Evolutionary conservation across 805 yeast genomes (phyloP), one percentile per base, ranked within the genome.

Genomic region (Nakazawaea pomicola): DNA sequence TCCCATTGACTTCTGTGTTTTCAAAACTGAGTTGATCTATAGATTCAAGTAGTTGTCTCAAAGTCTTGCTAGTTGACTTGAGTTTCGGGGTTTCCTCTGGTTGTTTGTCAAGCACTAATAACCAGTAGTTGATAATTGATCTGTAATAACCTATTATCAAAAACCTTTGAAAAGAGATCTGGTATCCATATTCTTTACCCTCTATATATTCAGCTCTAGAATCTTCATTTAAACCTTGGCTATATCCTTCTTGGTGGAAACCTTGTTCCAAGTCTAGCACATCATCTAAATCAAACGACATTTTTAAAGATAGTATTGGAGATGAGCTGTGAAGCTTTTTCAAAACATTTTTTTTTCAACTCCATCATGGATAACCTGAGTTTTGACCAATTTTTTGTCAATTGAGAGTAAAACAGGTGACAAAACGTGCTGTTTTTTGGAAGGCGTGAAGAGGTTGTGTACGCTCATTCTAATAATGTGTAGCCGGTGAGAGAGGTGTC

Each of bases 181-280:
- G 93, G 32, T 79, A 69, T 0, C 98, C 98, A 49, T 78, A 80
- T 53, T 86, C 88, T 53, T 81, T 83, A 1, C 96, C 97, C 55
- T 89, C 96, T 2, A 67, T 48, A 38, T 61, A 68, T 36, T 88
- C 89, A 32, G 78, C 73, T 36, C 56, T 58, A 1, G 77, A 62
- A 0, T 88, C 83, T 38, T 74, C 82, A 4, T 63, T 59, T 29
- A 72, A 72, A 1, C 96, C 98, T 46, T 86, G 93, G 36, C 61
- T 51, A 54, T 61, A 83, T 1, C 97, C 96, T 45, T 76, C 77
- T 5, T 72, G 57, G 54, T 86, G 89, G 57, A 61, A 77, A 53
- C 72, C 65, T 29, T 75, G 68, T 52, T 86, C 95, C 20, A 83
- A 54, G 49, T 77, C 70, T 29, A 85, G 58, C 6, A 80, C 62